phyloP scores from a whole-genome alignment of 441 rosid genomes.

The Gossypium gossypioides region DNA sequence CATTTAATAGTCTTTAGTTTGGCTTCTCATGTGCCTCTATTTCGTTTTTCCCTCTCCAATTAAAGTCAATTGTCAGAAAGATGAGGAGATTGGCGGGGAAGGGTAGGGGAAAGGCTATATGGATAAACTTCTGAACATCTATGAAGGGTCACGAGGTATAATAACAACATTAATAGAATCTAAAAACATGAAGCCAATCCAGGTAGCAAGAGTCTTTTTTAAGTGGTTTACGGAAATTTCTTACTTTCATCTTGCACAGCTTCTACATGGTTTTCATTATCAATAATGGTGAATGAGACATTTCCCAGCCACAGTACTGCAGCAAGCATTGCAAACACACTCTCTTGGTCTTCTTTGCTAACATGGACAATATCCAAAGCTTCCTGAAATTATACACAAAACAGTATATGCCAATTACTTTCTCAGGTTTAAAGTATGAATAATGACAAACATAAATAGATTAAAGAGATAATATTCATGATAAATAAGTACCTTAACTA shows the following conservation, averaged over 20 bases:
- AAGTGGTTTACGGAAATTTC: conserved; percentile 20
- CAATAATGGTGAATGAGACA: conserved; percentile 60
- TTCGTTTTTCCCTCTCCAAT: conserved; percentile 4
- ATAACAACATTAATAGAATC: neutral
- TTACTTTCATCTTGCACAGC: conserved; percentile 78
- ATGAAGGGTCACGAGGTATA: neutral
- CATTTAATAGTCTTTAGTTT: neutral
- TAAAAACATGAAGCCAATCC: neutral
- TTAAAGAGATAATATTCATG: conserved; percentile 7
- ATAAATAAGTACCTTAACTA: conserved; percentile 49
- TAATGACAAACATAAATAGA: neutral
- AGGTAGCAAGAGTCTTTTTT: neutral
- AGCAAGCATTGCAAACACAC: conserved; percentile 90
- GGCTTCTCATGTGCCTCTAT: neutral
- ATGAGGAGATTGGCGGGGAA: neutral
- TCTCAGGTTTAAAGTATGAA: conserved; percentile 4
- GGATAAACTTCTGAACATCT: neutral
- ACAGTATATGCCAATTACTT: conserved; percentile 4
- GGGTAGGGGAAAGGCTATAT: neutral
- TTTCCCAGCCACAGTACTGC: conserved; percentile 96
- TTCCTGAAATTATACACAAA: conserved; percentile 48
- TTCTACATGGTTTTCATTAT: conserved; percentile 94
- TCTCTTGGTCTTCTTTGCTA: conserved; percentile 92
- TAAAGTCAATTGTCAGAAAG: neutral
- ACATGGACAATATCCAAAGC: conserved; percentile 93